Conservation (phyloP, 202 grass and related monocot genomes). For the Dendrocalamus latiflorus region DNA sequence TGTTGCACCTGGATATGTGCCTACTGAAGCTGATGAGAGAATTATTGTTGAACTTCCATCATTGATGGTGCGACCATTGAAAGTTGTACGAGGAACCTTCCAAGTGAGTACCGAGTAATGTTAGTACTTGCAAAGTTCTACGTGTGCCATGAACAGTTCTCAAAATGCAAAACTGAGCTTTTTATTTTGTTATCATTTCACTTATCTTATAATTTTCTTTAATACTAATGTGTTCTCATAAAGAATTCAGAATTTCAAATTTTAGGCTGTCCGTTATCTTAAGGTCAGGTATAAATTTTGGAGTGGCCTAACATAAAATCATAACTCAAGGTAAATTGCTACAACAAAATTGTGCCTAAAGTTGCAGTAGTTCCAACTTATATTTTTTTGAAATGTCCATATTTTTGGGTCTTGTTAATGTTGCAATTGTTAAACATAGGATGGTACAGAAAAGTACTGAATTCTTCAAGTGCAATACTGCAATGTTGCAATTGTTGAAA, state of each 20-base stretch:
- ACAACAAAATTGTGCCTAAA: conserved; percentile 1
- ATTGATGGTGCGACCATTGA: conserved; percentile 87
- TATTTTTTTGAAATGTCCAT: not conserved
- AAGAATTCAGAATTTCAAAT: not conserved
- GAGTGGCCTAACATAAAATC: not conserved
- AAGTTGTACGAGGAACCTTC: conserved; percentile 88
- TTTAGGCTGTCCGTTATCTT: not conserved
- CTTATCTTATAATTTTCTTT: not conserved
- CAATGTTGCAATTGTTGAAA: not conserved
- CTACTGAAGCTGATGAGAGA: conserved; percentile 78
- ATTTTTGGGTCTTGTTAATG: not conserved
- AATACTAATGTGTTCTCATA: not conserved
- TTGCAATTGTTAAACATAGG: not conserved
- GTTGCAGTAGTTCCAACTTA: not conserved
- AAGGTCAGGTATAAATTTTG: not conserved
- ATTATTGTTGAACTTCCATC: conserved; percentile 92
- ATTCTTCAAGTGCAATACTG: not conserved
- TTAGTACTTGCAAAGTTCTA: conserved; percentile 10
- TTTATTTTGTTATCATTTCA: conserved; percentile 8
- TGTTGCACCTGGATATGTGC: conserved; percentile 82
- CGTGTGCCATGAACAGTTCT: not conserved
- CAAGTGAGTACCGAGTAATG: conserved; percentile 58
- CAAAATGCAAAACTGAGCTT: conserved; percentile 3
- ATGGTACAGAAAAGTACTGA: not conserved
- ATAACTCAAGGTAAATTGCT: not conserved